A percentile compares a stretch with the other conserved stretches of the same genome.
phyloP scores from a whole-genome alignment of 2,329 filamentous ascomycete genomes.

The Trichophyton equinum region DNA sequence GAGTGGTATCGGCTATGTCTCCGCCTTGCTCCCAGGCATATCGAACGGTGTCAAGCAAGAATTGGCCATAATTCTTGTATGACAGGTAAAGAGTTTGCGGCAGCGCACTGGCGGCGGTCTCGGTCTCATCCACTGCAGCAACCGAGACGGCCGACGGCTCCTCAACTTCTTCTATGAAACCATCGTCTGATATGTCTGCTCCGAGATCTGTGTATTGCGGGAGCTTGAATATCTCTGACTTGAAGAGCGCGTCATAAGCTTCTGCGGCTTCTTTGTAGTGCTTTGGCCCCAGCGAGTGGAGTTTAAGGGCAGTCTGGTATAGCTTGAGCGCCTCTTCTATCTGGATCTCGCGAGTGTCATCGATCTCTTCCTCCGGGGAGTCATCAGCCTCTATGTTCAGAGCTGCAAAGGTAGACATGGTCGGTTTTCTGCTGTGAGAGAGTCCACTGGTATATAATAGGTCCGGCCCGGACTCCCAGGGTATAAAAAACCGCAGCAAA shows the following conservation, averaged over 20 bases:
- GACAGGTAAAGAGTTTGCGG: slow-evolving; percentile 84
- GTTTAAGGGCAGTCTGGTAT: slow-evolving; percentile 80
- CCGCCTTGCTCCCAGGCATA: slow-evolving; percentile 30
- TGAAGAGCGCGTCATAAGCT: slow-evolving; percentile 74
- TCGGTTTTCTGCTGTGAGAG: neutral
- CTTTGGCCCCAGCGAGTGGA: slow-evolving; percentile 72
- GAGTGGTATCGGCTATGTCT: slow-evolving; percentile 12
- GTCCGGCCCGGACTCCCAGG: neutral
- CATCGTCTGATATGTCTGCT: slow-evolving; percentile 60
- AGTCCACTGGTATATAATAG: neutral
- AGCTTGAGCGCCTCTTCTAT: slow-evolving; percentile 94
- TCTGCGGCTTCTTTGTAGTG: slow-evolving; percentile 63
- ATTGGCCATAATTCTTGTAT: slow-evolving; percentile 92
- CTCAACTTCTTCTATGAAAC: slow-evolving; percentile 28
- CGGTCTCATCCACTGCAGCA: slow-evolving; percentile 49
- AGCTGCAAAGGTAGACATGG: slow-evolving; percentile 58
- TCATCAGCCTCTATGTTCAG: slow-evolving; percentile 93
- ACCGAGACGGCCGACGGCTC: slow-evolving; percentile 29
- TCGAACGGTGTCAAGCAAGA: slow-evolving; percentile 63
- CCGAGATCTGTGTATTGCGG: slow-evolving; percentile 42
- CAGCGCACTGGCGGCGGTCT: slow-evolving; percentile 65
- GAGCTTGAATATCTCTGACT: slow-evolving; percentile 88
- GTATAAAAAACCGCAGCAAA: neutral
- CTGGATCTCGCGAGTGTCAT: slow-evolving; percentile 91
- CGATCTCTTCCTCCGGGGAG: slow-evolving; percentile 68